Base-by-base conservation (phyloP, 2,329 filamentous ascomycete species). In the Zasmidium cellare region DNA sequence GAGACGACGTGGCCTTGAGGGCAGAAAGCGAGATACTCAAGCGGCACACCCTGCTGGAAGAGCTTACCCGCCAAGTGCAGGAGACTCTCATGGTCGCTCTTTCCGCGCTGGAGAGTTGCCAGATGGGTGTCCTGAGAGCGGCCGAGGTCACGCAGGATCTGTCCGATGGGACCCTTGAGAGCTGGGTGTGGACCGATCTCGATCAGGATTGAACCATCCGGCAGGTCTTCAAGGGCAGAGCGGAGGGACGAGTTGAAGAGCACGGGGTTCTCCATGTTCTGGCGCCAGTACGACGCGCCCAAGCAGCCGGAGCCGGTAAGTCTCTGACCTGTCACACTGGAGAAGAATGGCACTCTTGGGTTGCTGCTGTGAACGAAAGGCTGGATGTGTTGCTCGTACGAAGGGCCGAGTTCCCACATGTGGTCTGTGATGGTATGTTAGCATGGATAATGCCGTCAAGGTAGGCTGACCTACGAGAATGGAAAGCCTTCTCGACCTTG, bases 241-340 rank as follows among this genome's bases (percentile, higher is more conserved):
- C n/a, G n/a, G 1, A 59, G 16, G 5, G 56, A 52, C 24, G 22
- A 2, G 9, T 16, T 14, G 58, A 82, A 82, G 0, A 75, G 64
- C 0, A 81, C 79, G 0, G 78, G 71, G 7, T 70, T 66, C 1
- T 68, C 59, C 74, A 81, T 74, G 61, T 82, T 82, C 22, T 75
- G 67, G 0, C 55, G 64, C 80, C 79, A 82, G 65, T 82, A 81
- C 6, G 5, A 28, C 20, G 19, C 2, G 9, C 9, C 14, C 19
- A 12, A 20, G 16, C 16, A 5, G 46, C 19, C 14, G 46, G 22
- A 24, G 3, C 9, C 22, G 22, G 16, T 18, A 48, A 16, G n/a
- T n/a, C n/a, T n/a, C n/a, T n/a, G 7, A 24, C 46, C 46, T 18
- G 47, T 28, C 3, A 50, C 47, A n/a, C 12, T 16, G 9, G 22